Evolutionary conservation across 768 basidiomycete genomes (phyloP).

Genomic region (Pleurotus sapidus): DNA sequence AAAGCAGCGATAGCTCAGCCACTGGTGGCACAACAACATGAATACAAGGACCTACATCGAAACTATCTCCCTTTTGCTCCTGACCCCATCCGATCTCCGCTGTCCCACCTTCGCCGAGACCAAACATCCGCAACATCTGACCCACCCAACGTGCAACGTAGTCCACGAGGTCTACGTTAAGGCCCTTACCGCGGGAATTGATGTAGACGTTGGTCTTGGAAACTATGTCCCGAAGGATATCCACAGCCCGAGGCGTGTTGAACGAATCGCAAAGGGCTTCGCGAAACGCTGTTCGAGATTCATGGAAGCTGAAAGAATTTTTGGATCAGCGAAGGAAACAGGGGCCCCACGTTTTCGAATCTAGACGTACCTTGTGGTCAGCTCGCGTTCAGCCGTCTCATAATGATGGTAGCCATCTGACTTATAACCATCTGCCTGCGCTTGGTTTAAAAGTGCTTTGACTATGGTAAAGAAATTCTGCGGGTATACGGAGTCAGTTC

Average conservation of each 20-base stretch:
- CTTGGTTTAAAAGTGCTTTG: conserved; percentile 72
- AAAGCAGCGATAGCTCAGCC: conserved; percentile 1
- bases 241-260: conserved; percentile 86
- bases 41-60: conserved; percentile 44
- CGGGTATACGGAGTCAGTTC: conserved; percentile 8
- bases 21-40: conserved; percentile 2
- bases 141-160: conserved; percentile 68
- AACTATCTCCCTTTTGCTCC: conserved; percentile 35
- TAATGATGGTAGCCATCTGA: conserved; percentile 67
- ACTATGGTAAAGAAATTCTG: conserved; percentile 94
- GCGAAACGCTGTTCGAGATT: conserved; percentile 77
- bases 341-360: conserved; percentile 1
- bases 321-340: not conserved
- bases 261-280: conserved; percentile 93
- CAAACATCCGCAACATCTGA: conserved; percentile 74
- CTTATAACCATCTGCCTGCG: conserved; percentile 40
- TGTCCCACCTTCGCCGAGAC: conserved; percentile 63
- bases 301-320: conserved; percentile 52
- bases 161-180: conserved; percentile 64
- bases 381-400: conserved; percentile 62
- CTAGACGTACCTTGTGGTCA: conserved; percentile 56
- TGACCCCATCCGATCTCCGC: conserved; percentile 87
- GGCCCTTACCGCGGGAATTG: conserved; percentile 52
- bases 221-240: conserved; percentile 75
- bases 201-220: conserved; percentile 89